Conservation (phyloP, 2,329 filamentous ascomycete genomes). For the Colletotrichum noveboracense region DNA sequence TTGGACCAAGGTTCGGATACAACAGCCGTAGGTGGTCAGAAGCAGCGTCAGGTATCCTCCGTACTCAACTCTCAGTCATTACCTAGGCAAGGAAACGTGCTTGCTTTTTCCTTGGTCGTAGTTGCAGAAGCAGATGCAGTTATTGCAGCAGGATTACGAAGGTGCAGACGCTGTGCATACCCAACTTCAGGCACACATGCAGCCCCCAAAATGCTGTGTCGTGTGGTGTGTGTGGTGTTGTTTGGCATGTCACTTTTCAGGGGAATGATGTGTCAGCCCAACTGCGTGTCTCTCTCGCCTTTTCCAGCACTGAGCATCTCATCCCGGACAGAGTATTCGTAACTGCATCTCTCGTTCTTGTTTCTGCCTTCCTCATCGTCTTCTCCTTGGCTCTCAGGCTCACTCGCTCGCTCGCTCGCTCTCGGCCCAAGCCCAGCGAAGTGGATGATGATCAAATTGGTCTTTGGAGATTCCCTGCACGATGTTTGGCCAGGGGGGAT, state of each 20-base stretch:
- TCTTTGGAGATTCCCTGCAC: background rate
- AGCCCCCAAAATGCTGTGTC: background rate
- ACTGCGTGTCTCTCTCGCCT: background rate
- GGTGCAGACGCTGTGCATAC: background rate
- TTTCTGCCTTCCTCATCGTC: background rate
- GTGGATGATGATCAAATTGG: background rate
- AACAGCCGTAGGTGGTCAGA: background rate
- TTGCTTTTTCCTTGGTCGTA: background rate
- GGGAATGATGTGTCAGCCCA: background rate
- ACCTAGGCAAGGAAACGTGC: background rate
- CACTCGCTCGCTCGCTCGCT: background rate
- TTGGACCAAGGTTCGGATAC: background rate
- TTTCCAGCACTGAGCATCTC: background rate
- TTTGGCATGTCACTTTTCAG: slow-evolving; percentile 1
- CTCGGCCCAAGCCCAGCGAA: background rate
- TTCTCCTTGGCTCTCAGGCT: background rate
- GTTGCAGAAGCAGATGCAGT: background rate
- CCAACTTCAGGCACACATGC: slow-evolving; percentile 6
- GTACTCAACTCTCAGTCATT: background rate
- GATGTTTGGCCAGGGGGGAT: slow-evolving; percentile 4
- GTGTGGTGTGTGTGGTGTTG: background rate
- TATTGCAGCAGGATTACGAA: background rate
- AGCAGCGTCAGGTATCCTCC: background rate
- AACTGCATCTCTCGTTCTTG: background rate
- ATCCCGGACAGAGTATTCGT: background rate